A percentile compares a stretch with the other conserved stretches of the same genome.
phyloP scores from a whole-genome alignment of 345 rosid genomes.

The Hibiscus tridactylites region DNA sequence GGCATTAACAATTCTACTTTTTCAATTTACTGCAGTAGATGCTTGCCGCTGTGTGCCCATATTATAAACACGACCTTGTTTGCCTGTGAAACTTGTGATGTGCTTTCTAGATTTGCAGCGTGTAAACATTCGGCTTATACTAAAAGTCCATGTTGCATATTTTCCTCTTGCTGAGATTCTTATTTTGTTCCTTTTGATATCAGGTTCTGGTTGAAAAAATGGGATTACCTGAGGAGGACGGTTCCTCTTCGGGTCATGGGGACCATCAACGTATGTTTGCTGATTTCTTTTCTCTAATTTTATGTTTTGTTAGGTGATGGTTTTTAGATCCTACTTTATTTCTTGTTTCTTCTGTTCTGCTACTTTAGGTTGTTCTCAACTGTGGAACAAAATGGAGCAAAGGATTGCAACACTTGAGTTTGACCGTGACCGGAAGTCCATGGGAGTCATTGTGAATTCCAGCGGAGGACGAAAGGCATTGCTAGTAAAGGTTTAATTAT shows the following conservation, averaged over 20 bases:
- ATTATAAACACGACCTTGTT: too few relatives aligned
- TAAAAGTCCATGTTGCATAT: constrained; percentile 2
- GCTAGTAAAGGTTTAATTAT: constrained; percentile 64
- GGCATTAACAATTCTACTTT: too few relatives aligned
- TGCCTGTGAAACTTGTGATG: background rate
- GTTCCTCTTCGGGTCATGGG: constrained; percentile 27
- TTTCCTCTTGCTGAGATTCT: background rate
- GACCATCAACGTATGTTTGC: constrained; percentile 46
- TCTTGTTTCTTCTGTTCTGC: background rate
- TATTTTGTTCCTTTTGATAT: constrained; percentile 4
- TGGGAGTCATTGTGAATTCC: constrained; percentile 94
- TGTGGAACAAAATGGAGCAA: constrained; percentile 61
- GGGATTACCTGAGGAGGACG: constrained; percentile 64
- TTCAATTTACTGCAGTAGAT: too few relatives aligned
- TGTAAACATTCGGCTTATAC: background rate
- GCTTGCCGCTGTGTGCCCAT: too few relatives aligned
- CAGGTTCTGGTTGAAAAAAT: constrained; percentile 96
- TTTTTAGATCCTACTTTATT: background rate
- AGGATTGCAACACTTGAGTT: constrained; percentile 95
- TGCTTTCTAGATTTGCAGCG: background rate
- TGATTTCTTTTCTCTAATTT: background rate
- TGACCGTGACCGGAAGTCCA: constrained; percentile 84
- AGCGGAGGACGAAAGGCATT: constrained; percentile 57
- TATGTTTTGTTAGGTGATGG: background rate
- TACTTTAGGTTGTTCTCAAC: constrained; percentile 52